Evolutionary conservation across 2,329 filamentous ascomycete genomes (phyloP), one percentile per base, ranked within the genome.

Genomic region (Cadophora sp.): DNA sequence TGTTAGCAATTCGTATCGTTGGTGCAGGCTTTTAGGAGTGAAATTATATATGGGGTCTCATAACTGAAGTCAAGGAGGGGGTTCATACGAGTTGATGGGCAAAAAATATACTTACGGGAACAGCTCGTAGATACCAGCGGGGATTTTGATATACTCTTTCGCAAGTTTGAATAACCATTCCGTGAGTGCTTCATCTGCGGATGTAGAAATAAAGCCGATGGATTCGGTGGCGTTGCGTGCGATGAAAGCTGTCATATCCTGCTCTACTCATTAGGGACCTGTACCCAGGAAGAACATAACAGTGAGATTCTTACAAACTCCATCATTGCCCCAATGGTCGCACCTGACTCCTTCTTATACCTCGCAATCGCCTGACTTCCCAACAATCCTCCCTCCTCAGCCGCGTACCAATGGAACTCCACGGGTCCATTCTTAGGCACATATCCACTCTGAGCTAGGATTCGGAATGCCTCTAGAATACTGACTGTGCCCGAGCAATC

Each of bases 351-450:
- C 34, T 62, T 66, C 64, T 70, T 72, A 34, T 58, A 67, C 50
- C 40, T 63, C 34, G 61, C 92, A 75, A 93, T 87, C 9, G 88
- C 89, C 76, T 92, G 89, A 50, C 64, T 66, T 58, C 81, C 81
- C 7, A 82, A 76, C 62, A 94, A 83, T 12, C 91, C 91, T 19
- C 89, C 91, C 76, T 93, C 91, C 76, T 93, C 91, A 0, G 91
- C 91, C n/a, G 87, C 89, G 79, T 93, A 93, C 91, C 91, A 94
- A 77, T 92, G 90, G 78, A 93, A 93, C 79, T 93, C 91, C 64
- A 93, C 80, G 0, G 89, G 78, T 14, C 55, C 55, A 8, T 78
- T 73, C 31, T 73, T 66, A 2, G 79, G 79, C 22, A 75, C 70
- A 62, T 72, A 80, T 0, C 78, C 79, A 29, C 72, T 83, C 63